Conservation (phyloP, 2,329 filamentous ascomycete species). For the Westerdykella ornata region DNA sequence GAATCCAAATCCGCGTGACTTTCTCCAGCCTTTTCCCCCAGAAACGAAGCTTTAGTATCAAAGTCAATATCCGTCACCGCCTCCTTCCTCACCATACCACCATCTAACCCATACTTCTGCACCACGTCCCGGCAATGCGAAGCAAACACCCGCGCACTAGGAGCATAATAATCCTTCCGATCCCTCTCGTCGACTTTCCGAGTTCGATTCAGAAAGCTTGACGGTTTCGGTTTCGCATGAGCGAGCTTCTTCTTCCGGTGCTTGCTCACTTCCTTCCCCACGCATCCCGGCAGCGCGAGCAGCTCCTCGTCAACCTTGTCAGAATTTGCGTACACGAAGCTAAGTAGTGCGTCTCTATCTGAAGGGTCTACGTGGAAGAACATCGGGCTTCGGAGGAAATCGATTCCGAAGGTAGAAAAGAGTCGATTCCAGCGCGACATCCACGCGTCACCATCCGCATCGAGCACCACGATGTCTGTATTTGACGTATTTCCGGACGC, state of each 20-base stretch:
- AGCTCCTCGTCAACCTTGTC: slow-evolving; percentile 52
- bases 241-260: slow-evolving; percentile 59
- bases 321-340: slow-evolving; percentile 50
- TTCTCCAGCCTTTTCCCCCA: slow-evolving; percentile 11
- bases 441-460: slow-evolving; percentile 58
- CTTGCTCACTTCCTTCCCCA: slow-evolving; percentile 74
- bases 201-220: background rate
- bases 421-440: slow-evolving; percentile 64
- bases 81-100: slow-evolving; percentile 54
- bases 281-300: slow-evolving; percentile 64
- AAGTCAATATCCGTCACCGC: slow-evolving; percentile 57
- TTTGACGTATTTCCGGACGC: slow-evolving; percentile 2
- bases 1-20: slow-evolving; percentile 10
- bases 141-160: slow-evolving; percentile 37
- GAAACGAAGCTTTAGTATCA: slow-evolving; percentile 38
- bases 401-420: slow-evolving; percentile 63
- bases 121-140: slow-evolving; percentile 39
- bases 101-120: slow-evolving; percentile 44
- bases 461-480: slow-evolving; percentile 52
- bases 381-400: slow-evolving; percentile 69
- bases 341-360: slow-evolving; percentile 66
- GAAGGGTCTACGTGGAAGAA: slow-evolving; percentile 74
- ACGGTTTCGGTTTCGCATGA: slow-evolving; percentile 45
- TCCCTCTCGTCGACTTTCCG: slow-evolving; percentile 43
- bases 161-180: slow-evolving; percentile 43